Conservation (phyloP, 441 rosid species). For the Arabidopsis hybrid region DNA sequence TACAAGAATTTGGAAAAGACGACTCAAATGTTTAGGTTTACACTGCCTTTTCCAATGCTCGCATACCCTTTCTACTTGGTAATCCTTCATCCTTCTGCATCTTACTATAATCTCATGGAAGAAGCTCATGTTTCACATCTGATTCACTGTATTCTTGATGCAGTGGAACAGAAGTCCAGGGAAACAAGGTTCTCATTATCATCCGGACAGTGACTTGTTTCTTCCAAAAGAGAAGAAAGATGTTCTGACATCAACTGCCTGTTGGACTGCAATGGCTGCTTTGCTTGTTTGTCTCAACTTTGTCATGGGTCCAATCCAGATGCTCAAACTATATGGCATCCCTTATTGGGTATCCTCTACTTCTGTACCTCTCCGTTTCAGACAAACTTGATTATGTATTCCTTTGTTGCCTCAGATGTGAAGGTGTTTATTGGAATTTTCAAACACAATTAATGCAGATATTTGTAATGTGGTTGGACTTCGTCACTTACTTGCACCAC, state of each 20-base stretch:
- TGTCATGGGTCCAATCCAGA: constrained; percentile 60
- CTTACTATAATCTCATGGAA: neutral
- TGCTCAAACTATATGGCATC: constrained; percentile 64
- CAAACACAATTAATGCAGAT: constrained; percentile 42
- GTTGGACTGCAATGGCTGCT: constrained; percentile 71
- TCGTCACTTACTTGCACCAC: constrained; percentile 70
- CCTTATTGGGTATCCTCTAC: constrained; percentile 56
- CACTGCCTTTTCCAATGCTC: constrained; percentile 64
- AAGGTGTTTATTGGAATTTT: constrained; percentile 7
- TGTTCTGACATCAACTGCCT: constrained; percentile 62
- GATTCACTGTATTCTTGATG: constrained; percentile 53
- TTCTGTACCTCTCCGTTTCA: neutral
- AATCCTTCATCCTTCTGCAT: constrained; percentile 13
- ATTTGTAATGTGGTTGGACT: constrained; percentile 69
- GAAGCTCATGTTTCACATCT: constrained; percentile 25
- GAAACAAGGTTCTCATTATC: constrained; percentile 67
- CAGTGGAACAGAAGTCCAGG: constrained; percentile 55
- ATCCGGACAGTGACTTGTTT: constrained; percentile 67
- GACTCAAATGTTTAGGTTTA: constrained; percentile 57
- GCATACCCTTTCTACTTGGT: constrained; percentile 75
- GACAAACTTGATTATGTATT: constrained; percentile 2
- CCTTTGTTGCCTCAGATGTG: constrained; percentile 3
- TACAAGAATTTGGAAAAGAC: constrained; percentile 62
- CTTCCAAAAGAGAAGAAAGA: constrained; percentile 59
- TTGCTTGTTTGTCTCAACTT: constrained; percentile 53